Percentiles rank a stretch among this genome's conserved stretches.
Evolutionary conservation across 306 rosid genomes (phyloP).

Genomic region (Coriaria nepalensis): DNA sequence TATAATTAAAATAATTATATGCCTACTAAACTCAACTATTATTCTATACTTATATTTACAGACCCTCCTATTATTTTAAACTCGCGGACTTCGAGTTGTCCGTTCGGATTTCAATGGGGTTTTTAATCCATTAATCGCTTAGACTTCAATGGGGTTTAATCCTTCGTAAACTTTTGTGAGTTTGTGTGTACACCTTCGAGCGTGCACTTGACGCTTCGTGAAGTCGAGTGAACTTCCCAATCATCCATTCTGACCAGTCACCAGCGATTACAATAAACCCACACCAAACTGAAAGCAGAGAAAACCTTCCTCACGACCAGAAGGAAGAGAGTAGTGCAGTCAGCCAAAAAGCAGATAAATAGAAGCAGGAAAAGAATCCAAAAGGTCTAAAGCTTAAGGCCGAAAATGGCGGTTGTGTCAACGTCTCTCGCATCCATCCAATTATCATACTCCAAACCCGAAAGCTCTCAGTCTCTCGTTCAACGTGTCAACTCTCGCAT

Average conservation of each 20-base stretch:
- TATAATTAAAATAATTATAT: too few relatives aligned
- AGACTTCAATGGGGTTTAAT: too few relatives aligned
- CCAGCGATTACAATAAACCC: neutral
- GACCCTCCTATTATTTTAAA: too few relatives aligned
- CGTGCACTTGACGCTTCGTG: too few relatives aligned
- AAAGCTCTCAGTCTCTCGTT: constrained; percentile 29
- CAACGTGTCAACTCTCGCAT: constrained; percentile 39
- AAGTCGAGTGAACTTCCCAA: too few relatives aligned
- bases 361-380: neutral
- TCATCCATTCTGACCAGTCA: neutral
- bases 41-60: too few relatives aligned
- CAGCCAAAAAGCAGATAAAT: neutral
- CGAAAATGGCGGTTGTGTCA: constrained; percentile 63
- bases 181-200: too few relatives aligned
- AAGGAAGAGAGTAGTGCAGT: constrained; percentile 2
- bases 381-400: neutral
- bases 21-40: too few relatives aligned
- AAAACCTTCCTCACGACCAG: neutral
- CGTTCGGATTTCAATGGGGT: too few relatives aligned
- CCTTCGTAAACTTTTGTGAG: too few relatives aligned
- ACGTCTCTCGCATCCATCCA: constrained; percentile 74
- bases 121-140: too few relatives aligned
- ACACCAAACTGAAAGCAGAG: constrained; percentile 1
- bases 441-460: constrained; percentile 38
- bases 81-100: too few relatives aligned